These are phyloP conservation scores for Trichoderma hamatum DNA, from an alignment of 2,329 filamentous ascomycete genomes.

Conservation along the genomic window DNA sequence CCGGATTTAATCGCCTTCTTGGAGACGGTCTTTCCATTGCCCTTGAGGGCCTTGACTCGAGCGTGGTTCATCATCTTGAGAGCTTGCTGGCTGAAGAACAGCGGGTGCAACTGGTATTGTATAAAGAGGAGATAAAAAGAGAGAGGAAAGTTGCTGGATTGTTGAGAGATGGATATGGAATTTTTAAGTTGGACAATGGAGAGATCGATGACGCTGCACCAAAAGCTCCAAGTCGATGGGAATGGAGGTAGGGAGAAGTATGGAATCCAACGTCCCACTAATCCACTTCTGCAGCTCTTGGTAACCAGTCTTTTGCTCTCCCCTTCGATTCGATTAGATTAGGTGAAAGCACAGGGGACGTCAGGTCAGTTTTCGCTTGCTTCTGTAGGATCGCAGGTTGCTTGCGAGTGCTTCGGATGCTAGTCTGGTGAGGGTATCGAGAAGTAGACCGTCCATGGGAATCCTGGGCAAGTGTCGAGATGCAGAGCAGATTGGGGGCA, in stretches of 20 bases:
- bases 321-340: background rate
- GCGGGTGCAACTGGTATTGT: background rate
- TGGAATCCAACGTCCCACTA: background rate
- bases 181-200: background rate
- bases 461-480: background rate
- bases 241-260: background rate
- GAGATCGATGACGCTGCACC: background rate
- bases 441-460: slow-evolving; percentile 28
- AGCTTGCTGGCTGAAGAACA: background rate
- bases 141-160: background rate
- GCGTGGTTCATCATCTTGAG: slow-evolving; percentile 61
- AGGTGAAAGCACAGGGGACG: slow-evolving; percentile 2
- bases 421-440: slow-evolving; percentile 3
- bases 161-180: background rate
- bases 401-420: slow-evolving; percentile 9
- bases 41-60: slow-evolving; percentile 68
- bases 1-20: slow-evolving; percentile 65
- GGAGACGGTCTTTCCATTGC: slow-evolving; percentile 73
- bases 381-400: slow-evolving; percentile 7
- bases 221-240: background rate
- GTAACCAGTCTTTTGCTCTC: background rate
- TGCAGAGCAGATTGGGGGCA: slow-evolving; percentile 1
- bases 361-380: slow-evolving; percentile 26
- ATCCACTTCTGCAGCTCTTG: background rate
- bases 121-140: background rate